Conservation (phyloP, 2,329 filamentous ascomycete genomes). For the Lecanoromycetidae sp. region DNA sequence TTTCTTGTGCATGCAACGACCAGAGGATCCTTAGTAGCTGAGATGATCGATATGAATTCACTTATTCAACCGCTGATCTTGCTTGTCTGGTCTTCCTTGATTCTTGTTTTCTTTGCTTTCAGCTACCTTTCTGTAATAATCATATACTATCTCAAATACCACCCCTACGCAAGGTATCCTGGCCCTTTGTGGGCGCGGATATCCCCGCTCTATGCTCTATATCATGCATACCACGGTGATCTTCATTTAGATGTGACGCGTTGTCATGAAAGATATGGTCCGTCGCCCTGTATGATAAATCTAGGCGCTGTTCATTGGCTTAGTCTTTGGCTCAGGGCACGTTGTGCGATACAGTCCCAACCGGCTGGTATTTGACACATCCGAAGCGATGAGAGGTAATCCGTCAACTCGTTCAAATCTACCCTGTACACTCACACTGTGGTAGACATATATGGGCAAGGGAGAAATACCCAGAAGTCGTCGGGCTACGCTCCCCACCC, state of each 20-base stretch:
- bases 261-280: constrained; percentile 9
- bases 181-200: constrained; percentile 7
- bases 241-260: constrained; percentile 1
- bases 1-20: neutral
- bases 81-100: neutral
- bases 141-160: neutral
- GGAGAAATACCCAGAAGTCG: constrained; percentile 37
- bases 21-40: no score
- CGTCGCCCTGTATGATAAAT: no score
- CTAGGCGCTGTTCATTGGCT: neutral
- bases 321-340: constrained; percentile 12
- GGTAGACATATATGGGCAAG: constrained; percentile 39
- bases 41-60: neutral
- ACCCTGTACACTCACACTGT: constrained; percentile 22
- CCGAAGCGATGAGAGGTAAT: constrained; percentile 19
- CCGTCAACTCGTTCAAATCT: neutral
- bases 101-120: neutral
- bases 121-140: neutral
- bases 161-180: constrained; percentile 9
- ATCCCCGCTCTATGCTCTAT: neutral
- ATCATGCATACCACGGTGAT: neutral
- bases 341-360: constrained; percentile 23
- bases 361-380: constrained; percentile 18
- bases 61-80: neutral
- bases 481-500: constrained; percentile 38